These are phyloP conservation scores for Flaveria bidentis DNA, from an alignment of 129 eudicot genomes.

Conservation along the genomic window DNA sequence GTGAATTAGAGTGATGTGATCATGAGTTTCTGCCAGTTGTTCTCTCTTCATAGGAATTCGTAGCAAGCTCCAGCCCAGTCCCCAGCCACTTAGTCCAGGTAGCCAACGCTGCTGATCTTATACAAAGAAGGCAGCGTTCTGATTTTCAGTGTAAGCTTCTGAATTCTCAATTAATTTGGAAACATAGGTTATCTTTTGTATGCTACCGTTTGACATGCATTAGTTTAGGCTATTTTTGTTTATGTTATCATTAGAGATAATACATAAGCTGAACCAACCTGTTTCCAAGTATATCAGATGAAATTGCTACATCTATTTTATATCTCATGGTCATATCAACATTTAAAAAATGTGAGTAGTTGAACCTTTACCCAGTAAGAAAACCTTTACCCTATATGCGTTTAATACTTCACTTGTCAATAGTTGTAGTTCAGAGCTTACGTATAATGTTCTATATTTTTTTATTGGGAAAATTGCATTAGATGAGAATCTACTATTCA, in stretches of 20 bases:
- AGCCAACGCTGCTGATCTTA: slow-evolving; percentile 92
- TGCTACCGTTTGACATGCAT: neutral
- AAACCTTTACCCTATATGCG: neutral
- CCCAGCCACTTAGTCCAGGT: slow-evolving; percentile 57
- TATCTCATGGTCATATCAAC: too few species aligned
- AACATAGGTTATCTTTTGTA: neutral
- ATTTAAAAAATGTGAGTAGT: neutral
- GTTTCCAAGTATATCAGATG: neutral
- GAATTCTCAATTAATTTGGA: neutral
- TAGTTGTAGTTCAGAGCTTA: neutral
- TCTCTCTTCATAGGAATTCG: slow-evolving; percentile 59
- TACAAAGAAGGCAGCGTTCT: slow-evolving; percentile 84
- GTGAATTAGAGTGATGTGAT: slow-evolving; percentile 44
- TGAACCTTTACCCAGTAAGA: neutral
- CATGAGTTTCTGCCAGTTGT: slow-evolving; percentile 55
- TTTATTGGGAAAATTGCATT: too few species aligned
- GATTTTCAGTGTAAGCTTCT: slow-evolving; percentile 67
- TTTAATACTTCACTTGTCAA: neutral
- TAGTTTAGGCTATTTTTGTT: neutral
- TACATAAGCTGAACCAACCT: neutral
- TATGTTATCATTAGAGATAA: neutral
- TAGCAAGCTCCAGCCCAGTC: slow-evolving; percentile 61
- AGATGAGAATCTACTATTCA: too few species aligned
- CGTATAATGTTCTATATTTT: too few species aligned
- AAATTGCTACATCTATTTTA: neutral